A percentile compares a stretch with the other conserved stretches of the same genome.
phyloP scores from a whole-genome alignment of 2,329 filamentous ascomycete species.

The Diplocarpon rosae region DNA sequence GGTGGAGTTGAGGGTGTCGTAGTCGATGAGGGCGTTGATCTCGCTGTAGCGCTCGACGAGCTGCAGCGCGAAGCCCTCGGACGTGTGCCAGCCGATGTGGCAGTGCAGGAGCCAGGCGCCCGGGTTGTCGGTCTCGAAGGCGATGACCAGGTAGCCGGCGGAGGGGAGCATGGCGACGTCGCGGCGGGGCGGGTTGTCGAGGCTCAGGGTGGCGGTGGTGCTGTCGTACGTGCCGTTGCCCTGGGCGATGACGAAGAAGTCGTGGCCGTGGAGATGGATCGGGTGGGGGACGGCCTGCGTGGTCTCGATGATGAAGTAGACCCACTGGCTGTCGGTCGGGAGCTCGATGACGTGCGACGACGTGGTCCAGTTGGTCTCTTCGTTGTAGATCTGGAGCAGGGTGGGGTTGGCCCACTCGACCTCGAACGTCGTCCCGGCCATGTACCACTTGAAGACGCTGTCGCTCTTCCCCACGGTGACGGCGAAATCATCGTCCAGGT shows the following conservation, averaged over 20 bases:
- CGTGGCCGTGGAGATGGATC: slow-evolving; percentile 40
- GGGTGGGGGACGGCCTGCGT: slow-evolving; percentile 19
- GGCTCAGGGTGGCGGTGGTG: slow-evolving; percentile 21
- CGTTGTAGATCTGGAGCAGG: slow-evolving; percentile 26
- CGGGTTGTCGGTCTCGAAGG: slow-evolving; percentile 22
- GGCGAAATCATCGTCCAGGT: slow-evolving; percentile 21
- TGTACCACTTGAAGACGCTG: slow-evolving; percentile 35
- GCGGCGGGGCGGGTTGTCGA: slow-evolving; percentile 37
- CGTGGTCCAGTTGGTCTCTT: slow-evolving; percentile 17
- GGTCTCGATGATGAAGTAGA: slow-evolving; percentile 24
- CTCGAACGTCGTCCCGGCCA: slow-evolving; percentile 36
- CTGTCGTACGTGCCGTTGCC: slow-evolving; percentile 31
- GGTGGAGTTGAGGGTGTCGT: slow-evolving; percentile 20
- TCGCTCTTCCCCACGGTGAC: slow-evolving; percentile 20
- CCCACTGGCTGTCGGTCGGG: slow-evolving; percentile 22
- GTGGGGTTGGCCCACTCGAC: slow-evolving; percentile 39
- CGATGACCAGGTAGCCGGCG: slow-evolving; percentile 21
- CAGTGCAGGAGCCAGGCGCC: slow-evolving; percentile 27
- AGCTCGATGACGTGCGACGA: slow-evolving; percentile 19
- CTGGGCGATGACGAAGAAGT: slow-evolving; percentile 36
- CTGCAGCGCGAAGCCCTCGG: slow-evolving; percentile 21
- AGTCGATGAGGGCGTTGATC: slow-evolving; percentile 14
- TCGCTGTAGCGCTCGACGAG: slow-evolving; percentile 4
- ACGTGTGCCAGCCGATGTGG: slow-evolving; percentile 39
- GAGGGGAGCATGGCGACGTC: slow-evolving; percentile 37